Base-by-base conservation (phyloP, 2,329 filamentous ascomycete species). In the Metarhizium robertsii region DNA sequence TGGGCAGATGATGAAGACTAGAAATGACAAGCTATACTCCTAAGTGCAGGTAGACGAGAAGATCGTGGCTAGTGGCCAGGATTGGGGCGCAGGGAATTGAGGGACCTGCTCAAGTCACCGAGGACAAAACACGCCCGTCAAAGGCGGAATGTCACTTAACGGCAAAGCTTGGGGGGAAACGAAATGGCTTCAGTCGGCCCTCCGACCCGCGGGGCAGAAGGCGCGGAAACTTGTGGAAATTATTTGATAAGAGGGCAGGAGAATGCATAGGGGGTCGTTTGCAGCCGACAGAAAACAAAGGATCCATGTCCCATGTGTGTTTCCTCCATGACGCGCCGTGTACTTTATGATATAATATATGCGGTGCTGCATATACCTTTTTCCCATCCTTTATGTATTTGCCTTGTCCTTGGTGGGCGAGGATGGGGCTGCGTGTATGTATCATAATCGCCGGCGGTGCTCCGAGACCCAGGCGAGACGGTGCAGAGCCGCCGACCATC, bases 41-140 rank as follows among this genome's bases (percentile, higher is more conserved):
- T 60, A 61, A 61, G 59, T 61, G 59, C 59, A 61, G 59, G 59
- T 61, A 53, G 38, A 57, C 45, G 46, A 53, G 38, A 46, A 56
- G 47, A 56, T 45, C 38, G 43, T 49, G 56, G 53, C 52, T 55
- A 36, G 50, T 40, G 55, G 53, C 55, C 49, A 53, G 58, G 53
- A 50, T 30, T 42, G 30, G 34, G 18, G 50, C 11, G 20, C 36
- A 29, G 10, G 5, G 10, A 30, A 30, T 6, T 8, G 25, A 25
- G 25, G 25, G 25, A 25, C 25, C 25, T 25, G 25, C 25, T 25
- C 25, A 25, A 25, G 25, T 25, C 25, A 48, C 5, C 4, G 45
- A n/a, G 10, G 18, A 30, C 25, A 4, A 8, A n/a, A 11, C 25
- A 25, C 25, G 25, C 25, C 25, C 25, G 25, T 48, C 43, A 18